Evolutionary conservation across 306 rosid species (phyloP), one percentile per base, ranked within the genome.

Genomic region (Nissolia schottii): DNA sequence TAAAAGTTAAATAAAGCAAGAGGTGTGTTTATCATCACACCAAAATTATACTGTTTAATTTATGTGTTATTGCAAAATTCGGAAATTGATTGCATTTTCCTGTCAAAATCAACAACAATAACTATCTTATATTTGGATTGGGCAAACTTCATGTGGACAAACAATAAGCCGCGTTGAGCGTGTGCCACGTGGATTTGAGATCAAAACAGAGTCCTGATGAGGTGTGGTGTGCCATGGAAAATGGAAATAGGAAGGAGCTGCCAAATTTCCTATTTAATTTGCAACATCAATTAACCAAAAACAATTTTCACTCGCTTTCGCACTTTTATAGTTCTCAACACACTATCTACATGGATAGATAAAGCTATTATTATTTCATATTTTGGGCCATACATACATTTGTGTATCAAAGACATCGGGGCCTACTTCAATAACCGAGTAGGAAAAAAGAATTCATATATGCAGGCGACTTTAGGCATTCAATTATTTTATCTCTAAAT

Each of bases 231-330:
- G 67, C 16, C 68, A 32, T 14, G 5, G 19, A 6, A 16, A 60
- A 32, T 14, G 5, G 19, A 6, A 16, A 60, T 2, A 43, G 69
- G 79, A 78, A 75, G 50, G 40, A 65, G 65, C 83, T 23, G 16
- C 79, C 79, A 58, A 64, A 15, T 59, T 83, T 79, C 77, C 20
- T 49, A 23, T 35, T 13, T 38, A 4, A 22, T 27, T 19, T 31
- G 28, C 31, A 27, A 2, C 46, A 38, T 6, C 61, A 25, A 18
- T 11, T 11, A 34, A 34, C 6, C 40, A 6, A 31, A 23, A 19
- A 11, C 31, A 34, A 23, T 11, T 40, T 19, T 6, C 1, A 35
- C 74, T 55, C 27, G 16, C 34, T 76, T 66, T 60, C 38, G 14
- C 67, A 8, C 37, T 55, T 16, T 57, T n/a, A n/a, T 40, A 0